Conservation (phyloP, 257 asterid species). For the Solanum ossicruentum region DNA sequence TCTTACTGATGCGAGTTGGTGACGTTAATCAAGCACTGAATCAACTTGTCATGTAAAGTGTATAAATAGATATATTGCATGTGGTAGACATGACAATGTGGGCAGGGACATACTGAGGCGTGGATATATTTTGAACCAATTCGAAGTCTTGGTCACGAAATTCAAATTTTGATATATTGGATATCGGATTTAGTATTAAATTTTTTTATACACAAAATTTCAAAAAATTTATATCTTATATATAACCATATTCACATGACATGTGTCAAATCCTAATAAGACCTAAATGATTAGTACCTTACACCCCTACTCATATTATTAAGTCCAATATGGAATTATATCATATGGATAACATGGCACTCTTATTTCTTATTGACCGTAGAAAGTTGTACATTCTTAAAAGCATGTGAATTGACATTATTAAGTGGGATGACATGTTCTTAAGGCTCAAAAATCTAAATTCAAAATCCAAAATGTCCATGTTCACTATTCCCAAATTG, state of each 20-base stretch:
- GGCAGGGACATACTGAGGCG: not conserved
- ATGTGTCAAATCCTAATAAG: not conserved
- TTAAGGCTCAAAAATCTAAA: not conserved
- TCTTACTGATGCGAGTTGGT: not conserved
- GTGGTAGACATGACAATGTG: not conserved
- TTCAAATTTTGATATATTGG: not conserved
- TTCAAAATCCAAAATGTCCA: not conserved
- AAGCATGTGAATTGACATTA: not conserved
- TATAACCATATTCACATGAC: not conserved
- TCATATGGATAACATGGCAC: fast-evolving
- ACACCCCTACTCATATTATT: not conserved
- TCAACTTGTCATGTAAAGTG: not conserved
- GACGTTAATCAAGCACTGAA: not conserved
- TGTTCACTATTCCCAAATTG: not conserved
- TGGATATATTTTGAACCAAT: not conserved
- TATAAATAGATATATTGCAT: not conserved
- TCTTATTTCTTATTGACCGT: not conserved
- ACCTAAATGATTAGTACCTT: not conserved
- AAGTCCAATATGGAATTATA: not conserved
- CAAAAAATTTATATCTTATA: not conserved
- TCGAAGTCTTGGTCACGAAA: not conserved
- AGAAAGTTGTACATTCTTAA: not conserved
- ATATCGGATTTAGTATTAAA: not conserved
- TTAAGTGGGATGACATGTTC: not conserved
- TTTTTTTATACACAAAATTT: not conserved